phyloP scores from a whole-genome alignment of 805 yeast genomes.

The Clavispora asparagi region DNA sequence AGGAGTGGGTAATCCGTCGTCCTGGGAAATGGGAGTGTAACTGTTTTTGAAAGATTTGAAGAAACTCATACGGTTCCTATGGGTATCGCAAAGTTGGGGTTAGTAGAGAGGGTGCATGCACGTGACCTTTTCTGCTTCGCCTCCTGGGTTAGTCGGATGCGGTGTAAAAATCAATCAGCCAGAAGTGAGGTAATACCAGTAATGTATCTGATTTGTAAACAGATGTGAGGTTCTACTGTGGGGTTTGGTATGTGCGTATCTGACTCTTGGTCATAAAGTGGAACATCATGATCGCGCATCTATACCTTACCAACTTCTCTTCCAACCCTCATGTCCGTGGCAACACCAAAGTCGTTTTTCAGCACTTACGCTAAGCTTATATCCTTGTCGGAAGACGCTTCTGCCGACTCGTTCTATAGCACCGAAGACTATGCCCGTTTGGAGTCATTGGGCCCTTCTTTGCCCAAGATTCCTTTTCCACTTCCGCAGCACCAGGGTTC shows the following conservation, averaged over 20 bases:
- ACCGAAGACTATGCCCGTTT: constrained; percentile 25
- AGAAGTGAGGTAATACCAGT: too few relatives aligned
- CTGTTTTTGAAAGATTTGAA: constrained; percentile 27
- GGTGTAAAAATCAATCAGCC: too few relatives aligned
- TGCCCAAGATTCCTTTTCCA: constrained; percentile 40
- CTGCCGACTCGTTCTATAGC: constrained; percentile 27
- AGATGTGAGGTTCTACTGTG: too few relatives aligned
- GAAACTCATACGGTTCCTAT: constrained; percentile 28
- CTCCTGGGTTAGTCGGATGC: neutral
- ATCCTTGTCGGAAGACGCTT: constrained; percentile 35
- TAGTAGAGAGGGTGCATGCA: neutral
- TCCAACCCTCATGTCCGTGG: neutral
- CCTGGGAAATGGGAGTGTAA: constrained; percentile 29
- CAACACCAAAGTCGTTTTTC: constrained; percentile 28
- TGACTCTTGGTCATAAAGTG: neutral
- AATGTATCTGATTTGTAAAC: too few relatives aligned
- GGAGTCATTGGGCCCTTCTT: constrained; percentile 39
- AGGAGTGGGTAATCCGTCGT: constrained; percentile 37
- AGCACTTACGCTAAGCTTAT: constrained; percentile 46
- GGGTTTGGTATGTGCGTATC: too few relatives aligned
- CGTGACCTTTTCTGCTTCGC: neutral
- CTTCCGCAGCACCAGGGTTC: constrained; percentile 19
- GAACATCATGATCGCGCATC: neutral
- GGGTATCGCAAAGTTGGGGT: neutral
- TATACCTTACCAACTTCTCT: neutral